Evolutionary conservation across 495 filamentous ascomycete species (phyloP).

Genomic region (Penicillium coffeae): DNA sequence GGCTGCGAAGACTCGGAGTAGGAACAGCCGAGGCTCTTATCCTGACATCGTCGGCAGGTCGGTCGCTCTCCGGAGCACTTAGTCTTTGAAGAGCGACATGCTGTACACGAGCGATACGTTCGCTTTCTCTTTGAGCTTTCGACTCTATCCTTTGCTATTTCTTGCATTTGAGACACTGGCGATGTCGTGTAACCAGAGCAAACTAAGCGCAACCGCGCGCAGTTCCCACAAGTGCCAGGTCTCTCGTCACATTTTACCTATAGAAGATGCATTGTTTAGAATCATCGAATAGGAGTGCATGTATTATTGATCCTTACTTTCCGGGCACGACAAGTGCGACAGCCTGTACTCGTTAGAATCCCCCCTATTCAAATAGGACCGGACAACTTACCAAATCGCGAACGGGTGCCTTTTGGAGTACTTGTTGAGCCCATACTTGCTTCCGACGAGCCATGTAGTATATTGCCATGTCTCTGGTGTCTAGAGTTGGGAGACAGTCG

Average conservation of each 20-base stretch:
- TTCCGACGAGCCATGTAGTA: not conserved
- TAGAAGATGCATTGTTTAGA: not conserved
- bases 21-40: conserved; percentile 20
- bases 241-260: conserved; percentile 32
- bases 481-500: too few species aligned
- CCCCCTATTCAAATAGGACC: not conserved
- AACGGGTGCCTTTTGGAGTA: conserved; percentile 12
- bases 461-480: too few species aligned
- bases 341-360: conserved; percentile 10
- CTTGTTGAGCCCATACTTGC: conserved; percentile 4
- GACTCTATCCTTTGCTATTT: not conserved
- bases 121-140: conserved; percentile 19
- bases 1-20: conserved; percentile 30
- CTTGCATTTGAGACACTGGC: not conserved
- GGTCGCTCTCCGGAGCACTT: conserved; percentile 36
- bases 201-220: conserved; percentile 20
- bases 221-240: conserved; percentile 26
- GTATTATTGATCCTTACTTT: conserved; percentile 13
- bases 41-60: conserved; percentile 25
- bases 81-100: conserved; percentile 29
- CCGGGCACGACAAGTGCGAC: conserved; percentile 26
- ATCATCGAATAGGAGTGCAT: not conserved
- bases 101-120: conserved; percentile 32
- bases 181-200: conserved; percentile 22
- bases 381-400: conserved; percentile 23